Percentiles rank a stretch among this genome's conserved stretches.
Conservation (phyloP, 345 rosid species). For the Psidium guajava region DNA sequence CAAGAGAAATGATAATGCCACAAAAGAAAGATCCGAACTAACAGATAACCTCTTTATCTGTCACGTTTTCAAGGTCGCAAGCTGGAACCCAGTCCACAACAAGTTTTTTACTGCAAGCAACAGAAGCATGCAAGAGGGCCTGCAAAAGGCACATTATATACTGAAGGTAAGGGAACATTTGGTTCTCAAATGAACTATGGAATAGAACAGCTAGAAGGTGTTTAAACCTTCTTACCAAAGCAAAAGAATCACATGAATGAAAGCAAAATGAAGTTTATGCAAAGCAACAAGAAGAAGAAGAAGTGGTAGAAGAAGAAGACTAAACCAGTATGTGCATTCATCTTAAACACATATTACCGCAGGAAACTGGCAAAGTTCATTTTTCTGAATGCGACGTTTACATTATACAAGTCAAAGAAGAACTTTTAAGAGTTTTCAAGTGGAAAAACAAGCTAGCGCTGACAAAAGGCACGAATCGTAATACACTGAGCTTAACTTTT, state of each 20-base stretch:
- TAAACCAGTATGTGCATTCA: background rate
- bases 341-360: background rate
- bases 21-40: background rate
- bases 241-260: background rate
- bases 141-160: constrained; percentile 10
- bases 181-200: background rate
- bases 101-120: constrained; percentile 61
- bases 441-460: background rate
- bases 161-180: background rate
- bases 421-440: background rate
- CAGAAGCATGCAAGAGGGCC: constrained; percentile 98
- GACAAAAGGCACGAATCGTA: background rate
- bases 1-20: background rate
- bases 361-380: background rate
- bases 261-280: background rate
- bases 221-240: background rate
- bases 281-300: background rate
- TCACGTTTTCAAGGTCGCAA: constrained; percentile 60
- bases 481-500: background rate
- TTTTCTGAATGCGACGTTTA: background rate
- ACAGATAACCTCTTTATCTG: constrained; percentile 43
- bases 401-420: background rate
- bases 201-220: background rate
- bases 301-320: background rate
- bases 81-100: constrained; percentile 86